Base-by-base conservation (phyloP, 441 rosid genomes). In the Aquilaria agallochum region DNA sequence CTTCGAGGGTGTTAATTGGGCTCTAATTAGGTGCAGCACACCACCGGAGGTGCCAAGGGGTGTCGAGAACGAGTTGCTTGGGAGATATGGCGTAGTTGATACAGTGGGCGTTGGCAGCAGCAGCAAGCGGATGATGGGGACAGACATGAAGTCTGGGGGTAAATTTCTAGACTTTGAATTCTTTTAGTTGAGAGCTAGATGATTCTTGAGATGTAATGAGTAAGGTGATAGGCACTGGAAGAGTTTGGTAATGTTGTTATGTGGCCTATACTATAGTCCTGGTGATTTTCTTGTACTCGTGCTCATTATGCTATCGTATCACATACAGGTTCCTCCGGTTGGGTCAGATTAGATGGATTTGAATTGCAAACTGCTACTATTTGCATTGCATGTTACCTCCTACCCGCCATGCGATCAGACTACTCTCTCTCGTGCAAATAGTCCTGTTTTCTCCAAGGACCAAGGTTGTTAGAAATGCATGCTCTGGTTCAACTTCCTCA, bases 101-200 rank as follows among this genome's bases (percentile, higher is more conserved):
- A 81, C 91, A 2, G 70, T 90, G n/a, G 96, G 93, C 50, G 77
- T 83, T 34, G 90, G 86, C 66, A 83, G 83, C 78, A 81, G 73
- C 65, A 90, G 91, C 59, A 93, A 87, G 58, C 81, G 88, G 65
- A 76, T 82, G 66, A 56, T 64, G 31, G 66, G 62, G 34, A 12
- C 10, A 48, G 95, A 85, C 42, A 53, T 78, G 73, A 91, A 83
- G 76, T 66, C 97, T 20, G 96, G 84, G 20, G 96, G 96, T 78
- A 87, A 91, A 76, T 94, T 74, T 83, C 92, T 94, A 66, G 99
- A 94, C 82, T 94, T 94, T 9, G 99, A 94, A 85, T 94, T 94
- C 79, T 94, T 94, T 72, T 94, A 86, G 78, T 58, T 33, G 10
- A 33, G 52, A 63, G 5, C 58, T n/a, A 57, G 56, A 59, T 63